Evolutionary conservation across 2,329 filamentous ascomycete genomes (phyloP).

Genomic region (Fusarium veterinarium): DNA sequence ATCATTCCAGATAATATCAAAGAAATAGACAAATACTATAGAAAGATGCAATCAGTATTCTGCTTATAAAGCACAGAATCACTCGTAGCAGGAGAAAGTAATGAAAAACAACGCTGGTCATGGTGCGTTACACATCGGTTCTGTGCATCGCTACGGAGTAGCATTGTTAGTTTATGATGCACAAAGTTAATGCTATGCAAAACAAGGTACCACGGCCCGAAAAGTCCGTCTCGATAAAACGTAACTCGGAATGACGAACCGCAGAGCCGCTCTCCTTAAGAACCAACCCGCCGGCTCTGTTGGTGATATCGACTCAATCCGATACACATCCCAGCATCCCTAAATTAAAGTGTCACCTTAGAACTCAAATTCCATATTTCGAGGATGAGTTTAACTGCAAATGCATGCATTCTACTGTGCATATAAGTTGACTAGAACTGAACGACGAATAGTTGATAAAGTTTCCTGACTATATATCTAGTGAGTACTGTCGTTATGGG

Average conservation of each 20-base stretch:
- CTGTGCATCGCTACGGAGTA: not conserved
- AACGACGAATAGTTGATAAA: not conserved
- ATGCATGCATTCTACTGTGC: not conserved
- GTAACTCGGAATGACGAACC: not conserved
- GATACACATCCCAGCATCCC: not conserved
- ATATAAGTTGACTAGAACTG: not conserved
- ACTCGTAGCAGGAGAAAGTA: not conserved
- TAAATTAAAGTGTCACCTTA: not conserved
- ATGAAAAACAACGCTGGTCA: not conserved
- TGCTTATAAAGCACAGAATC: not conserved
- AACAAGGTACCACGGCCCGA: not conserved
- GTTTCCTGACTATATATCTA: not conserved
- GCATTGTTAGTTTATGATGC: not conserved
- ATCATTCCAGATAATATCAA: not conserved
- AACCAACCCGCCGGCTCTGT: not conserved
- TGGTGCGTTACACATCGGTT: not conserved
- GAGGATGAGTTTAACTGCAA: not conserved
- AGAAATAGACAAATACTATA: not conserved
- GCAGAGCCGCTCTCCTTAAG: not conserved
- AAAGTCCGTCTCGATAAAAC: not conserved
- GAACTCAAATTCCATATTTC: not conserved
- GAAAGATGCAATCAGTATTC: not conserved
- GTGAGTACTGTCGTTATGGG: not conserved
- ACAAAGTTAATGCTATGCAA: conserved; percentile 3
- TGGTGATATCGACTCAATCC: not conserved